Base-by-base conservation (phyloP, 805 yeast species). In the Soucietia sequanensis region DNA sequence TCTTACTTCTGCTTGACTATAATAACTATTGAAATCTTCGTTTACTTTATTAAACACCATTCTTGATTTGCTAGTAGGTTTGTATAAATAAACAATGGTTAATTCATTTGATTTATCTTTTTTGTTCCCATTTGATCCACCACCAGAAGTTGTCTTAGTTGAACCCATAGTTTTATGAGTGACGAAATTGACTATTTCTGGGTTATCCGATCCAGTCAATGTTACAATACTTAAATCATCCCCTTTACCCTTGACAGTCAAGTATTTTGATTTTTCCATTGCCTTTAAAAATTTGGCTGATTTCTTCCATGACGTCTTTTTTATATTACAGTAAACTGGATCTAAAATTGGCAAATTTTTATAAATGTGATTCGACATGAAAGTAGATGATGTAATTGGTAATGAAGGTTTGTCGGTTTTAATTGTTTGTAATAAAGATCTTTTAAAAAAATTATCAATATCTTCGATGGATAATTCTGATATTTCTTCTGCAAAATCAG, bases 271-370 rank as follows among this genome's bases (percentile, higher is more conserved):
- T 54, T 88, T 91, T 45, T 86, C 96, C 81, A 90, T 87, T 5
- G 84, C 80, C 52, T 88, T 91, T 35, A 91, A 62, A 50, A 82
- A 88, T 56, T 89, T 90, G 10, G 89, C 75, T 4, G 91, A 78
- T 52, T 91, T 91, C 58, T 85, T 89, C 95, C 95, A 91, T 3
- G 89, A 76, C 0, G 96, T 80, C 51, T 79, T 83, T 58, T 89
- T 90, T 39, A 84, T 73, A 45, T 75, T 80, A 25, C 81, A 74
- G 33, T 61, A 59, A 18, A 62, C 56, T 4, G 64, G 51, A 47
- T 79, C 82, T 35, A 84, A 72, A 1, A 75, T 69, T 0, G 96
- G 95, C n/a, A 91, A 58, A 58, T 88, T 86, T 32, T 75, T 76
- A 41, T 80, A 68, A 10, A 90, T 64, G 47, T 80, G 80, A 28